Percentiles rank a stretch among this genome's conserved stretches.
Evolutionary conservation across 2,329 filamentous ascomycete genomes (phyloP).

Genomic region (Fonsecaea pedrosoi): DNA sequence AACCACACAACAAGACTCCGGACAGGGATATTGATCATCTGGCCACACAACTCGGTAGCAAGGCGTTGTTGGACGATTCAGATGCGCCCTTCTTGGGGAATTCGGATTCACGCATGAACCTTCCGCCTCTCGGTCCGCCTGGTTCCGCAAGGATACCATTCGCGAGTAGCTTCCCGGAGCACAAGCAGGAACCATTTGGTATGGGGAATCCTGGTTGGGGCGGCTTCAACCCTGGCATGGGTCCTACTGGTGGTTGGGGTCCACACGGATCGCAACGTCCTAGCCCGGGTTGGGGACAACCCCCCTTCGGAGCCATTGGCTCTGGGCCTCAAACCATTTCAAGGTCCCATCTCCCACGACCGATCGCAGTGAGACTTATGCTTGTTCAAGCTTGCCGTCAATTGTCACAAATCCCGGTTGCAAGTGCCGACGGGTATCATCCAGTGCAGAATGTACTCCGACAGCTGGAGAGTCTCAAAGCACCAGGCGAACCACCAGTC

Average conservation of each 20-base stretch:
- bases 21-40: conserved; percentile 72
- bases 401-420: conserved; percentile 51
- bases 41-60: conserved; percentile 84
- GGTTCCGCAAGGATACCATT: conserved; percentile 58
- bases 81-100: conserved; percentile 66
- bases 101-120: conserved; percentile 49
- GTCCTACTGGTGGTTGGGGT: conserved; percentile 31
- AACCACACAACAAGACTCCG: conserved; percentile 49
- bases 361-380: conserved; percentile 72
- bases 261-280: conserved; percentile 30
- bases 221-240: conserved; percentile 35
- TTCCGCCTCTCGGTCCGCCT: conserved; percentile 56
- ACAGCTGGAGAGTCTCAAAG: conserved; percentile 70
- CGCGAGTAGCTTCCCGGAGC: conserved; percentile 36
- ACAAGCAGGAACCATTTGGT: conserved; percentile 38
- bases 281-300: conserved; percentile 50
- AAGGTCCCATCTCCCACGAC: conserved; percentile 65
- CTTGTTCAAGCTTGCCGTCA: conserved; percentile 80
- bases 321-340: conserved; percentile 44
- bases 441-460: conserved; percentile 68
- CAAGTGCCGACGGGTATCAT: conserved; percentile 68
- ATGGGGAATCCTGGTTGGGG: conserved; percentile 36
- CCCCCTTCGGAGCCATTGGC: conserved; percentile 56
- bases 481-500: conserved; percentile 62
- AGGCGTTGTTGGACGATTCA: conserved; percentile 78